These are phyloP conservation scores for Aspergillus pseudoglaucus DNA, from an alignment of 2,329 filamentous ascomycete species.

Conservation along the genomic window DNA sequence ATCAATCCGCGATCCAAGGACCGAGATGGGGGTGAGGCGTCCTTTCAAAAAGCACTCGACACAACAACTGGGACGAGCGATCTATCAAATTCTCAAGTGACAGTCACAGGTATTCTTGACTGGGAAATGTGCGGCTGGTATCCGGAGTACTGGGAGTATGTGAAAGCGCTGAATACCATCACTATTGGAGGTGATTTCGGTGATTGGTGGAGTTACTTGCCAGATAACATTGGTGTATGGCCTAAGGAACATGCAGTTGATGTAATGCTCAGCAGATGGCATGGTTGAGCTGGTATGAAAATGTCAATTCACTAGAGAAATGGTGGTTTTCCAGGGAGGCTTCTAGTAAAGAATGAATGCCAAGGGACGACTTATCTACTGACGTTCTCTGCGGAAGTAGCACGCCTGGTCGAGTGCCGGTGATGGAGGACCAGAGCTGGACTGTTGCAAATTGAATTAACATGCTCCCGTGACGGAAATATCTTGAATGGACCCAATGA, in stretches of 20 bases:
- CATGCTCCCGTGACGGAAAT: slow-evolving; percentile 18
- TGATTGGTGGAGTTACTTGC: slow-evolving; percentile 11
- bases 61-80: slow-evolving; percentile 1
- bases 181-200: slow-evolving; percentile 5
- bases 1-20: slow-evolving; percentile 2
- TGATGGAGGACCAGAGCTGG: slow-evolving; percentile 21
- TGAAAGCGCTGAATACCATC: slow-evolving; percentile 9
- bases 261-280: slow-evolving; percentile 9
- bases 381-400: too few species aligned
- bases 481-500: slow-evolving; percentile 19
- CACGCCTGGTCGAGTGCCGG: slow-evolving; percentile 10
- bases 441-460: slow-evolving; percentile 16
- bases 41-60: not conserved
- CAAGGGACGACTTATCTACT: too few species aligned
- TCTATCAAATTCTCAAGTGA: slow-evolving; percentile 5
- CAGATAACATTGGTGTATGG: slow-evolving; percentile 9
- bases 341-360: not conserved
- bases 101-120: slow-evolving; percentile 6
- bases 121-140: slow-evolving; percentile 9
- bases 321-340: not conserved
- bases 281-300: slow-evolving; percentile 3
- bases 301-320: not conserved
- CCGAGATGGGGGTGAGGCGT: slow-evolving; percentile 1
- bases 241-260: slow-evolving; percentile 11
- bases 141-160: slow-evolving; percentile 8